A percentile compares a stretch with the other conserved stretches of the same genome.
These are phyloP conservation scores for Phytopythium vexans DNA, from an alignment of 352 stramenopile species.

Conservation along the genomic window DNA sequence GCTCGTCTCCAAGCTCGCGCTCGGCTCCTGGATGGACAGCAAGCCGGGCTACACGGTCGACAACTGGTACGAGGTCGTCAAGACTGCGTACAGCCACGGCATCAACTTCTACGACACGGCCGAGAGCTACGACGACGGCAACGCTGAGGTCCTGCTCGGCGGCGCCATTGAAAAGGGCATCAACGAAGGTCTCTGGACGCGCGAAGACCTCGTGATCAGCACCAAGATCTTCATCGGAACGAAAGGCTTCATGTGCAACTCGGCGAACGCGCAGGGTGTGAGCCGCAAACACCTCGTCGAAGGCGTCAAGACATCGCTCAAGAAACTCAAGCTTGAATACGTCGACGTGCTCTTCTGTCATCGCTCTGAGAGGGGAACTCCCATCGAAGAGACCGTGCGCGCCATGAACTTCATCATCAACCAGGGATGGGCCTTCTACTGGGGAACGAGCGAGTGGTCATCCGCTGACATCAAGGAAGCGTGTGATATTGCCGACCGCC, in stretches of 20 bases:
- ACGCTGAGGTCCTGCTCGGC: slow-evolving; percentile 14
- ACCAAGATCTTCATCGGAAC: slow-evolving; percentile 39
- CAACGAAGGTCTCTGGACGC: slow-evolving; percentile 1
- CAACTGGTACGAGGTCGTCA: slow-evolving; percentile 30
- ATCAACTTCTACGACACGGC: slow-evolving; percentile 37
- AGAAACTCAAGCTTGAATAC: slow-evolving; percentile 20
- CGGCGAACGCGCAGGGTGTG: slow-evolving; percentile 10
- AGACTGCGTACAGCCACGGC: slow-evolving; percentile 12
- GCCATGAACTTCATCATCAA: slow-evolving; percentile 40
- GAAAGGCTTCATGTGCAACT: slow-evolving; percentile 1
- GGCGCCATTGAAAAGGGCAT: slow-evolving; percentile 20
- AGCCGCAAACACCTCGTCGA: slow-evolving; percentile 25
- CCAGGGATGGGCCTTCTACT: too few relatives aligned
- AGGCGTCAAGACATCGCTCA: slow-evolving; percentile 21
- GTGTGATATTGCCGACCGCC: too few relatives aligned
- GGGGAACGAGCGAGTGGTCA: too few relatives aligned
- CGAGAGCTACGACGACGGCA: slow-evolving; percentile 16
- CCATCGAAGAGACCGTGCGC: slow-evolving; percentile 39
- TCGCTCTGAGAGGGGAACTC: slow-evolving; percentile 25
- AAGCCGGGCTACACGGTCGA: slow-evolving; percentile 23
- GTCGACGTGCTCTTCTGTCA: slow-evolving; percentile 44
- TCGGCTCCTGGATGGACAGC: slow-evolving; percentile 27
- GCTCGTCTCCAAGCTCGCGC: slow-evolving; percentile 24
- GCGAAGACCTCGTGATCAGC: slow-evolving; percentile 33
- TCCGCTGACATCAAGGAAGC: too few relatives aligned